Evolutionary conservation across 352 stramenopile genomes (phyloP).

Genomic region (Pythium aphanidermatum): DNA sequence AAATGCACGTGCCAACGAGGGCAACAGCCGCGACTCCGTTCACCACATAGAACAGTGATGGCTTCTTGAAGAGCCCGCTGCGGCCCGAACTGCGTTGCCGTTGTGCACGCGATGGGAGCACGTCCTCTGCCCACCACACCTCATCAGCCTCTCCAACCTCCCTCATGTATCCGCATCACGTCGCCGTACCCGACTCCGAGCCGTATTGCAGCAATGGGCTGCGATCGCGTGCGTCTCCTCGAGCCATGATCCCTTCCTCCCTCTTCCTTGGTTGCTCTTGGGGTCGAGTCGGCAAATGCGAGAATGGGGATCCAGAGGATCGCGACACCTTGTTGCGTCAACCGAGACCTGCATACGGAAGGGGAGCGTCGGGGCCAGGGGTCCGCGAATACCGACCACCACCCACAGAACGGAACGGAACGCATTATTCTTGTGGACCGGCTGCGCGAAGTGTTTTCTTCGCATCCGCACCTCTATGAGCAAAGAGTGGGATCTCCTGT

Average conservation of each 20-base stretch:
- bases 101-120: conserved; percentile 10
- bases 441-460: conserved; percentile 16
- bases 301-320: conserved; percentile 12
- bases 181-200: conserved; percentile 29
- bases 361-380: background rate
- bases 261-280: background rate
- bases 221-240: conserved; percentile 28
- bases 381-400: background rate
- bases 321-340: no score
- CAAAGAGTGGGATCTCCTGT: conserved; percentile 7
- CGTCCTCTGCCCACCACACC: conserved; percentile 2
- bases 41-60: conserved; percentile 38
- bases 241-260: conserved; percentile 4
- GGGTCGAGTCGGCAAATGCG: conserved; percentile 9
- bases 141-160: no score
- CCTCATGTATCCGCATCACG: background rate
- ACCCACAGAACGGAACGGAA: no score
- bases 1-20: conserved; percentile 53
- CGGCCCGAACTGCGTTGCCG: conserved; percentile 2
- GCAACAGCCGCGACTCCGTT: conserved; percentile 54
- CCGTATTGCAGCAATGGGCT: conserved; percentile 60
- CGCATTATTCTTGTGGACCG: no score
- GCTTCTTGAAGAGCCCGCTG: conserved; percentile 26
- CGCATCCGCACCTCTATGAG: background rate
- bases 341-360: background rate